These are phyloP conservation scores for Senna tora DNA, from an alignment of 306 rosid genomes.

Conservation along the genomic window DNA sequence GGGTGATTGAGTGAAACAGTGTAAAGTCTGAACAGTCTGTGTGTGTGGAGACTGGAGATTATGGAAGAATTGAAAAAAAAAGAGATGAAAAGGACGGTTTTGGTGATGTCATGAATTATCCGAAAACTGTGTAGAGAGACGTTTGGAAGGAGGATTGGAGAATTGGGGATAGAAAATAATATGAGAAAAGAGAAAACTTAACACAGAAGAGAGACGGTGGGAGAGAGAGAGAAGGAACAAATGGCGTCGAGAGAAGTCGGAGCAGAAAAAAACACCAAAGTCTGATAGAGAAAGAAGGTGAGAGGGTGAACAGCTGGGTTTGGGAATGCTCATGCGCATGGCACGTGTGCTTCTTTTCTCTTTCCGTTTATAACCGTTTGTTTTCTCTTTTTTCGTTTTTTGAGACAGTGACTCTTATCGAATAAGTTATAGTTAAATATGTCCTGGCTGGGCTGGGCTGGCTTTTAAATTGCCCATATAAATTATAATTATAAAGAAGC, in stretches of 20 bases:
- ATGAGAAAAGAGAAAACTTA: slow-evolving; percentile 9
- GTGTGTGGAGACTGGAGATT: slow-evolving; percentile 19
- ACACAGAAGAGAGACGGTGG: slow-evolving; percentile 6
- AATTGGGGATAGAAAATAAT: background rate
- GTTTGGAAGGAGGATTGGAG: background rate
- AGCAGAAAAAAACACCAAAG: background rate
- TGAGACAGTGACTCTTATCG: too few species aligned
- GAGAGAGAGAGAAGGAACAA: background rate
- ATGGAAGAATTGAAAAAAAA: background rate
- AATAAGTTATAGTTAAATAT: too few species aligned
- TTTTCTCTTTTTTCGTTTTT: background rate
- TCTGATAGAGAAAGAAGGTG: background rate
- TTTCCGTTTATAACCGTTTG: background rate
- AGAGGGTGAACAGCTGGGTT: background rate
- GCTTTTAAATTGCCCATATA: too few species aligned
- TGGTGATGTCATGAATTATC: slow-evolving; percentile 10
- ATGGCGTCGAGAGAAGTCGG: background rate
- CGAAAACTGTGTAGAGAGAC: background rate
- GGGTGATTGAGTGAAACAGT: background rate
- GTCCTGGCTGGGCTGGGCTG: too few species aligned
- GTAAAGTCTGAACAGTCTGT: background rate
- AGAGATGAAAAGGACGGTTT: slow-evolving; percentile 10
- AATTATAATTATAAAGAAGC: too few species aligned
- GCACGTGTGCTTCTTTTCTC: background rate
- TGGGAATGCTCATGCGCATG: background rate